Evolutionary conservation across 208 protist genomes (phyloP), one percentile per base, ranked within the genome.

Genomic region (Leishmania gerbilli): DNA sequence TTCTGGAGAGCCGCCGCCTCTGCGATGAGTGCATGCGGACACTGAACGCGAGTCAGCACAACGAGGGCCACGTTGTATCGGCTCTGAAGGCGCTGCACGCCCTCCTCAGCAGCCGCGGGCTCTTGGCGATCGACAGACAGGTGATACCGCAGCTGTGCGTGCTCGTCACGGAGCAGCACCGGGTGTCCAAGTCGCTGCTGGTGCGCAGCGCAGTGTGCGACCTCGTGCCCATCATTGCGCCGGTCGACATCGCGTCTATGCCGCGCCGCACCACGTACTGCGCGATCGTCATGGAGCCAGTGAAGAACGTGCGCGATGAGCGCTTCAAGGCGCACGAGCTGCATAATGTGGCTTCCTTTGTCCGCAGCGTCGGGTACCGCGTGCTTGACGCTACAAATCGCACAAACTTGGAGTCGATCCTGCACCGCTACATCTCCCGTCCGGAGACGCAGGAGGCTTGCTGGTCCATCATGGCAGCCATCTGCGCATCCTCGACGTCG

Each of bases 271-370:
- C 85, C 27, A 91, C 92, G 37, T 98, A 98, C 84, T 92, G 88
- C 68, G 93, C 91, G 34, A 94, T 97, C 74, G 89, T 98, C 71
- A 98, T 98, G 95, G 93, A 98, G 81, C 93, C 95, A 42, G 93
- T 97, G 40, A 98, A 98, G 87, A 98, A 98, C 72, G 89, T 98
- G 45, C 95, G 95, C 13, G 92, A 96, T 69, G 93, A 98, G 75
- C 84, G 82, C 65, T 87, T 87, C 81, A 98, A 98, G 86, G 74
- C 84, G 11, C 85, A 92, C 64, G 93, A 98, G 82, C 84, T 98
- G 74, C 77, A 87, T 34, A 96, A 98, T 82, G 90, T 98, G 49
- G 93, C 92, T 24, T 88, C 82, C 21, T 98, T 96, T 71, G 90
- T 98, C 60, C 84, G 91, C 37, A 93, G 89, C 74, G 95, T 95